phyloP scores from a whole-genome alignment of 2,329 filamentous ascomycete genomes.

The Talaromyces albobiverticillius region DNA sequence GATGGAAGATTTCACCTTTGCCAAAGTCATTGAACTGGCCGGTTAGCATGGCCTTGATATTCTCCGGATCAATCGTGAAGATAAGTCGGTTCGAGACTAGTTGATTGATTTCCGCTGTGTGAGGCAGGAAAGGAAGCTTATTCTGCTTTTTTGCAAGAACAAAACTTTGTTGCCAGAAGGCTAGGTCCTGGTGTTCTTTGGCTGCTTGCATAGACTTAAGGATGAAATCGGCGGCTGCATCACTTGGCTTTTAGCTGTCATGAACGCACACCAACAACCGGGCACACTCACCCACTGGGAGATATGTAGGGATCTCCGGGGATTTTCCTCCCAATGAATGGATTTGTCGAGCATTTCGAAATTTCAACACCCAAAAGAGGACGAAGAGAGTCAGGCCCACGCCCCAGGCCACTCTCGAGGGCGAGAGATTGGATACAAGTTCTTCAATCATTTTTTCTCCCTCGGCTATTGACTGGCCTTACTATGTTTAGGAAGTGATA shows the following conservation, averaged over 20 bases:
- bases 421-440: slow-evolving; percentile 45
- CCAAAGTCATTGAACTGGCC: slow-evolving; percentile 75
- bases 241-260: slow-evolving; percentile 16
- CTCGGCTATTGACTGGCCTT: too few relatives aligned
- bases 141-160: slow-evolving; percentile 26
- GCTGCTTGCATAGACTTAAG: slow-evolving; percentile 54
- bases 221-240: slow-evolving; percentile 65
- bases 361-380: slow-evolving; percentile 33
- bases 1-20: slow-evolving; percentile 71
- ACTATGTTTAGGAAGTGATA: too few relatives aligned
- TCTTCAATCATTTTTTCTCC: slow-evolving; percentile 52
- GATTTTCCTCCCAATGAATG: slow-evolving; percentile 34
- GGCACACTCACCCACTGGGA: slow-evolving; percentile 34
- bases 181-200: slow-evolving; percentile 55
- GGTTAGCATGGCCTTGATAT: slow-evolving; percentile 76
- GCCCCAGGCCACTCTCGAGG: slow-evolving; percentile 38
- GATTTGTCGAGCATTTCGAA: slow-evolving; percentile 28
- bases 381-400: slow-evolving; percentile 38
- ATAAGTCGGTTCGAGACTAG: slow-evolving; percentile 32
- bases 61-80: slow-evolving; percentile 73
- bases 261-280: not conserved
- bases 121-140: slow-evolving; percentile 32
- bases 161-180: slow-evolving; percentile 61
- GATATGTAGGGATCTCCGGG: slow-evolving; percentile 29
- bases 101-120: slow-evolving; percentile 58